These are phyloP conservation scores for Naganishia vaughanmartiniae DNA, from an alignment of 768 basidiomycete genomes.

Conservation along the genomic window DNA sequence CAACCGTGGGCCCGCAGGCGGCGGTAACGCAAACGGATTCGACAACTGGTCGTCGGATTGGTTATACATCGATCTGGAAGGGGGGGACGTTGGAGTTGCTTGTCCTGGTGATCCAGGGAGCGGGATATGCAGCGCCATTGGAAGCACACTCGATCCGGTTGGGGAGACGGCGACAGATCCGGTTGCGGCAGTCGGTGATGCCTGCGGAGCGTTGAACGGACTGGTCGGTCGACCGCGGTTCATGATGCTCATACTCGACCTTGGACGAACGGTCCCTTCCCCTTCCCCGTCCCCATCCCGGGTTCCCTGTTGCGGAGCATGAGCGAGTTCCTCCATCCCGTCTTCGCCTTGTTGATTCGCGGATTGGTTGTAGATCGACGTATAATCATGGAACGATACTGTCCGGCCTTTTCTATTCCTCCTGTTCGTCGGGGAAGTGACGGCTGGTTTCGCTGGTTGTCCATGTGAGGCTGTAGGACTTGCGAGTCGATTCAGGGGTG, in stretches of 20 bases:
- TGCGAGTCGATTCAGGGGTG: background rate
- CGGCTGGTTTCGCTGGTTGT: slow-evolving; percentile 5
- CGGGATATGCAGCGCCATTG: slow-evolving; percentile 7
- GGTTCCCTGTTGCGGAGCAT: background rate
- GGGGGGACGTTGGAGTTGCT: background rate
- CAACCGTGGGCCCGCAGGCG: slow-evolving; percentile 62
- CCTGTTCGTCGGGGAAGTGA: background rate
- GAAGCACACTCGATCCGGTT: background rate
- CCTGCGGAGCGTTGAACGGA: slow-evolving; percentile 8
- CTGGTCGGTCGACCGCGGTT: slow-evolving; percentile 26
- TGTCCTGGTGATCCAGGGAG: slow-evolving; percentile 13
- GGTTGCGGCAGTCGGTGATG: background rate
- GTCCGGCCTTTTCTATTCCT: slow-evolving; percentile 22
- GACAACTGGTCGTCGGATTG: slow-evolving; percentile 56
- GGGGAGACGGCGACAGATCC: background rate
- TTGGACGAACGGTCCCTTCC: slow-evolving; percentile 26
- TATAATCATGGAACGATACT: slow-evolving; percentile 32
- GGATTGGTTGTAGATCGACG: slow-evolving; percentile 17
- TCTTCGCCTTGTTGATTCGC: no score
- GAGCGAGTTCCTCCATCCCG: background rate
- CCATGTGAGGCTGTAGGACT: background rate
- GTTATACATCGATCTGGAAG: background rate
- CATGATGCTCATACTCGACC: slow-evolving; percentile 29
- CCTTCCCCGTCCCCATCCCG: no score
- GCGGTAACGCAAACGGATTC: slow-evolving; percentile 69